These are phyloP conservation scores for Poterioochromonas sp. DNA, from an alignment of 352 stramenopile species.

Conservation along the genomic window DNA sequence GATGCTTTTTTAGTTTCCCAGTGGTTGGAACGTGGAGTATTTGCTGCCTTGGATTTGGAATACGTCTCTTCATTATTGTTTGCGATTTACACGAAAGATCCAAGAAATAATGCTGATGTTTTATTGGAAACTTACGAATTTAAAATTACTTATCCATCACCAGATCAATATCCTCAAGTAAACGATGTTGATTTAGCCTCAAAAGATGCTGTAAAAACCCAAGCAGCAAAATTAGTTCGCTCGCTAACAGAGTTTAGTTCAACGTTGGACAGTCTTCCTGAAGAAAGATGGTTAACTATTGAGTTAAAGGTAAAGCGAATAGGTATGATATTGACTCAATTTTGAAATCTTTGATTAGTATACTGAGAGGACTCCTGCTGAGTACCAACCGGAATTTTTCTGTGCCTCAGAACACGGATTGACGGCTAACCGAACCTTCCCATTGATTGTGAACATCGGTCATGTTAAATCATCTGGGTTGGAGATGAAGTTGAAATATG, in stretches of 20 bases:
- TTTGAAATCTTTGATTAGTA: conserved; percentile 4
- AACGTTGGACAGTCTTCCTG: not conserved
- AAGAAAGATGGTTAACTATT: conserved; percentile 1
- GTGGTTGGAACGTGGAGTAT: conserved; percentile 21
- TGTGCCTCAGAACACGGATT: not conserved
- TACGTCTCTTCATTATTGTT: not conserved
- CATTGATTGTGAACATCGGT: not conserved
- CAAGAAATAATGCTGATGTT: not conserved
- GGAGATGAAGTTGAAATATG: not conserved
- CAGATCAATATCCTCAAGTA: not conserved
- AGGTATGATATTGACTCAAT: not conserved
- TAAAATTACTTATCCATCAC: not conserved
- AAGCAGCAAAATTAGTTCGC: conserved; percentile 19
- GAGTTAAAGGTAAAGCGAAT: not conserved
- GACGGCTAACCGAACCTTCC: not conserved
- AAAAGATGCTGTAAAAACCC: not conserved
- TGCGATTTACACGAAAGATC: not conserved
- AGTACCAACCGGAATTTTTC: conserved; percentile 29
- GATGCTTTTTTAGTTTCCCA: conserved; percentile 18
- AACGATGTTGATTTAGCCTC: not conserved
- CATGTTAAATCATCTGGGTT: not conserved
- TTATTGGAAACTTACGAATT: conserved; percentile 28
- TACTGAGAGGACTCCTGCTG: not conserved
- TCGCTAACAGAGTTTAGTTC: conserved; percentile 5
- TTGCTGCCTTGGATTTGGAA: not conserved